A percentile compares a stretch with the other conserved stretches of the same genome.
Conservation (phyloP, 2,329 filamentous ascomycete genomes). For the Exophiala alcalophila region DNA sequence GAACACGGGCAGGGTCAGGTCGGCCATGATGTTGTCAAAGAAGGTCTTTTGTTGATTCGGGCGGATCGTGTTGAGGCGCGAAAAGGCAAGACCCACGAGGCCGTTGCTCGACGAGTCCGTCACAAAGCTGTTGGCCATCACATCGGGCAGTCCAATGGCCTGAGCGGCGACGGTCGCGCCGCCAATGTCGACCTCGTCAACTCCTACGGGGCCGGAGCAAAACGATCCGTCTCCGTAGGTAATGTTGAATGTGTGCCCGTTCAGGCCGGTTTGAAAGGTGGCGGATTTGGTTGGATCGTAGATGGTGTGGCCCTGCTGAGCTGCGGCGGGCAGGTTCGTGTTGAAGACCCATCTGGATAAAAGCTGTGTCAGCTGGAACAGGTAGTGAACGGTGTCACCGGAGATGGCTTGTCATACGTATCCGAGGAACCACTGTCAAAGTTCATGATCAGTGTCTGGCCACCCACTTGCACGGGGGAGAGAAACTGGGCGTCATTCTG, state of each 20-base stretch:
- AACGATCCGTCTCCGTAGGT: constrained; percentile 67
- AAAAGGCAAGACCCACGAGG: constrained; percentile 67
- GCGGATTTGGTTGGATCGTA: constrained; percentile 55
- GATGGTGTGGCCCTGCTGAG: constrained; percentile 52
- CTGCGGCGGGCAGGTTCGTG: constrained; percentile 50
- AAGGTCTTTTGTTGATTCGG: constrained; percentile 67
- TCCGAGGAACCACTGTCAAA: constrained; percentile 76
- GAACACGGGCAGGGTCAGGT: constrained; percentile 64
- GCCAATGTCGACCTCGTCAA: constrained; percentile 65
- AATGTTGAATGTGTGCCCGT: constrained; percentile 59
- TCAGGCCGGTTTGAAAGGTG: constrained; percentile 46
- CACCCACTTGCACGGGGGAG: constrained; percentile 65
- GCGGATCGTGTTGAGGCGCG: constrained; percentile 61
- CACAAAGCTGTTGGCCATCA: constrained; percentile 58
- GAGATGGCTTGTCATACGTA: constrained; percentile 47
- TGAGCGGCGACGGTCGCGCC: constrained; percentile 61
- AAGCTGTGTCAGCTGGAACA: constrained; percentile 6
- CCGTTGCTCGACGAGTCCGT: constrained; percentile 62
- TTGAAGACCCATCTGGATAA: constrained; percentile 64
- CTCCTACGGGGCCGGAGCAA: constrained; percentile 62
- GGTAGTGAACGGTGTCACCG: not conserved
- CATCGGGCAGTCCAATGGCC: constrained; percentile 64
- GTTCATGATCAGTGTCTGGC: constrained; percentile 65
- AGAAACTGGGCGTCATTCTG: constrained; percentile 68
- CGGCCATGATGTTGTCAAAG: constrained; percentile 65